phyloP scores from a whole-genome alignment of 2,329 filamentous ascomycete species.

The Karstenula rhodostoma region DNA sequence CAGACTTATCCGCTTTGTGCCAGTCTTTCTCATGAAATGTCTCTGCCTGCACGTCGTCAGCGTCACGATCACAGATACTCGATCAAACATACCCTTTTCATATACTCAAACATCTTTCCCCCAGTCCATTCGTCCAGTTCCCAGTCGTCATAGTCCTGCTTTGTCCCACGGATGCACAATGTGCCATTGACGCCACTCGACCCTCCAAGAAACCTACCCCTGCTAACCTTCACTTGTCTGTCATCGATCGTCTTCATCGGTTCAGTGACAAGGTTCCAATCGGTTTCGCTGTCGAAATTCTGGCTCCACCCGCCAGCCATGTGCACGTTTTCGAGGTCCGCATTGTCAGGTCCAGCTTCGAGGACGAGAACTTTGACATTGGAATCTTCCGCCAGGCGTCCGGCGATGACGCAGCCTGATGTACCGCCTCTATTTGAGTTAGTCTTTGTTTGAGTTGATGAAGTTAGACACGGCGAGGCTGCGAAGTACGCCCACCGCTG shows the following conservation, averaged over 20 bases:
- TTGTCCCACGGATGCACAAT: conserved; percentile 58
- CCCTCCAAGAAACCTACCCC: conserved; percentile 61
- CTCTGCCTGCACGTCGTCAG: conserved; percentile 52
- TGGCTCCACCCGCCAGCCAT: conserved; percentile 48
- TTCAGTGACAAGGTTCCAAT: conserved; percentile 61
- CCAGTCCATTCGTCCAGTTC: conserved; percentile 63
- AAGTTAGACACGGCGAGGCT: neutral
- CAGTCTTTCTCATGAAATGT: conserved; percentile 66
- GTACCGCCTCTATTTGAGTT: conserved; percentile 43
- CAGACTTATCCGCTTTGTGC: conserved; percentile 59
- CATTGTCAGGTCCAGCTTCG: conserved; percentile 53
- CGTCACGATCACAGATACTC: neutral
- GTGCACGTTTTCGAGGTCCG: conserved; percentile 20
- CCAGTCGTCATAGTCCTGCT: conserved; percentile 65
- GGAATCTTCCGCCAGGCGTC: conserved; percentile 56
- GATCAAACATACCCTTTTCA: conserved; percentile 43
- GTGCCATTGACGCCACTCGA: conserved; percentile 61
- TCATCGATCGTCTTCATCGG: conserved; percentile 51
- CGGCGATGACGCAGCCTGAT: conserved; percentile 59
- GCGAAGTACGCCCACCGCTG: neutral
- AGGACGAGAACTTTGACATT: conserved; percentile 54
- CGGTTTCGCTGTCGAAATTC: conserved; percentile 59
- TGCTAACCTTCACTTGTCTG: conserved; percentile 57
- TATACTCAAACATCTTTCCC: conserved; percentile 64
- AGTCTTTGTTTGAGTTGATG: neutral